Evolutionary conservation across 2,329 filamentous ascomycete genomes (phyloP), one percentile per base, ranked within the genome.

Genomic region (Pseudogymnoascus verrucosus): DNA sequence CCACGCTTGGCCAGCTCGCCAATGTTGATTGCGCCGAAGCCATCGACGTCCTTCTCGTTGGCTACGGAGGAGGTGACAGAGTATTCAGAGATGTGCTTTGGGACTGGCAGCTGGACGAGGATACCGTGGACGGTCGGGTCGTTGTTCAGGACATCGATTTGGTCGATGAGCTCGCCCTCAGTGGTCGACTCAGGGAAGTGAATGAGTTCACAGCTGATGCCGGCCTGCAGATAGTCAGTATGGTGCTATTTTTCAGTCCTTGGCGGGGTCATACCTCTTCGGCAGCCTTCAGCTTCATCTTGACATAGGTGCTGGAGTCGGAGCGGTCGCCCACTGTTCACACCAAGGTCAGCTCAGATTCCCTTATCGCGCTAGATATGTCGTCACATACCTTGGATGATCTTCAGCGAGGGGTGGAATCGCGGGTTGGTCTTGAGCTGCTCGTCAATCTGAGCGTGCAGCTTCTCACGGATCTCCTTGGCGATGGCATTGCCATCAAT

Each of bases 211-310:
- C 93, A 97, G 67, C 84, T 82, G 74, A 99, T 97, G 73, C 91
- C 91, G 73, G 93, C 92, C 90, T 93, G 70, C n/a, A 65, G 61
- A 67, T 63, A 68, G 67, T 74, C 40, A 59, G 31, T 60, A 42
- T 19, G 11, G 3, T 21, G 23, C 44, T 54, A 62, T 1, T 11
- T 42, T 16, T 42, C 59, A 69, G 67, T 64, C 67, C 64, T 59
- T 39, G 37, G 54, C 8, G 36, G 6, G 61, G 37, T 47, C 60
- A 70, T 80, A 92, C 90, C 84, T 98, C 95, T 75, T 90, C 82
- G 64, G 95, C 95, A 69, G 95, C 95, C 84, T 97, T 99, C 73
- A 97, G 80, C 82, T 99, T 99, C 95, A 99, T 99, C 79, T 93
- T 93, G 78, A 99, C 93, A 89, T 99, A 99, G 62, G 93, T 98